These are phyloP conservation scores for Bodo saltans DNA, from an alignment of 78 protist species.

Conservation along the genomic window DNA sequence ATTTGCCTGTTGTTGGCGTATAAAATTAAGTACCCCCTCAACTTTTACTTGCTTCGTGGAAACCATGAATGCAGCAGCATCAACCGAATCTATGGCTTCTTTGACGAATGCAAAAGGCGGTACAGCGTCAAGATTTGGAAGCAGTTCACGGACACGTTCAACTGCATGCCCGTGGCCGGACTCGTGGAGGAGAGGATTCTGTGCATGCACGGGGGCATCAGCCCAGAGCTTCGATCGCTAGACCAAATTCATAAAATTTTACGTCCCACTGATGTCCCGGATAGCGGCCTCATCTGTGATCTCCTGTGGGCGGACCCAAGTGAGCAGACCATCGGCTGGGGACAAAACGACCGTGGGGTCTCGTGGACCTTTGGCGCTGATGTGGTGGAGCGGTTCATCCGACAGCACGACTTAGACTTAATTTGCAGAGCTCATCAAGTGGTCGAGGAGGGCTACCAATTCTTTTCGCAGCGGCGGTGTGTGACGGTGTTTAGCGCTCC, in stretches of 20 bases:
- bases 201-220: slow-evolving; percentile 94
- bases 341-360: slow-evolving; percentile 98
- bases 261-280: slow-evolving; percentile 86
- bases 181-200: slow-evolving; percentile 80
- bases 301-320: slow-evolving; percentile 90
- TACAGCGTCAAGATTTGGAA: slow-evolving; percentile 87
- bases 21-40: slow-evolving; percentile 98
- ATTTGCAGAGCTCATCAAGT: slow-evolving; percentile 97
- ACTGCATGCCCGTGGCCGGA: slow-evolving; percentile 83
- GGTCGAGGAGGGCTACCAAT: slow-evolving; percentile 96
- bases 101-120: slow-evolving; percentile 89
- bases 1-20: slow-evolving; percentile 97
- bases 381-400: slow-evolving; percentile 79
- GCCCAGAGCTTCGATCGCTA: slow-evolving; percentile 79
- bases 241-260: slow-evolving; percentile 73
- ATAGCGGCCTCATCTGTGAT: slow-evolving; percentile 79
- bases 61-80: slow-evolving; percentile 99
- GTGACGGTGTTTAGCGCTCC: slow-evolving; percentile 98
- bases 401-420: slow-evolving; percentile 91
- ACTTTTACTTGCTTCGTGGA: slow-evolving; percentile 98
- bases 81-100: slow-evolving; percentile 94
- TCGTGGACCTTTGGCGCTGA: slow-evolving; percentile 95
- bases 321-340: slow-evolving; percentile 88
- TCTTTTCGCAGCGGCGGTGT: slow-evolving; percentile 93
- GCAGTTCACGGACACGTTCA: slow-evolving; percentile 84